A percentile compares a stretch with the other conserved stretches of the same genome.
Conservation (phyloP, 164 flowering plant species). For the Magnolia sinica region DNA sequence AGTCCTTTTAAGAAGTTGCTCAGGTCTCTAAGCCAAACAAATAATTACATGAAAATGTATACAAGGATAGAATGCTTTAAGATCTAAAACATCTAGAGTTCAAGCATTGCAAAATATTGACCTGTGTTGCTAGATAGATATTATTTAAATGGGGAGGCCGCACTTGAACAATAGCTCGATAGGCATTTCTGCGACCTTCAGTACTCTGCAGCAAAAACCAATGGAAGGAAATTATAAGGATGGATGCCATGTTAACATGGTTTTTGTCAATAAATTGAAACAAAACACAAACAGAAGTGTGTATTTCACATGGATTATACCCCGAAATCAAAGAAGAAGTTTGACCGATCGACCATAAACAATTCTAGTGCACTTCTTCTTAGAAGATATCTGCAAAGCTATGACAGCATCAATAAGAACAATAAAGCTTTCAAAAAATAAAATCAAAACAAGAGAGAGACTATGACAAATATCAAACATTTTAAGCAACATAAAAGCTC, state of each 20-base stretch:
- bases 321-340: conserved; percentile 99
- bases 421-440: neutral
- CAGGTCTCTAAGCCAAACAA: conserved; percentile 68
- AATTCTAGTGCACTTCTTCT: conserved; percentile 96
- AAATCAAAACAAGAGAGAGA: neutral
- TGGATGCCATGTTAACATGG: conserved; percentile 1
- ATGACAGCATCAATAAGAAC: conserved; percentile 4
- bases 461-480: neutral
- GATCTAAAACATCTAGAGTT: neutral
- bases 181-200: conserved; percentile 87
- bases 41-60: neutral
- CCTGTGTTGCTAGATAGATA: conserved; percentile 96
- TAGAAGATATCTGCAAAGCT: conserved; percentile 69
- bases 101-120: conserved; percentile 19
- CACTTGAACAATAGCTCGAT: conserved; percentile 88
- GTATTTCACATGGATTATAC: conserved; percentile 30
- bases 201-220: conserved; percentile 44
- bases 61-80: neutral
- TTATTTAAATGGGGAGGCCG: conserved; percentile 92
- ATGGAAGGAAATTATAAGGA: neutral
- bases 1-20: conserved; percentile 88
- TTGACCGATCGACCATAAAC: conserved; percentile 95
- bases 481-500: neutral
- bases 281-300: neutral
- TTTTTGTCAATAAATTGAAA: conserved; percentile 7